phyloP scores from a whole-genome alignment of 1,139 yeast species.

The Geotrichum cucujoidarum region DNA sequence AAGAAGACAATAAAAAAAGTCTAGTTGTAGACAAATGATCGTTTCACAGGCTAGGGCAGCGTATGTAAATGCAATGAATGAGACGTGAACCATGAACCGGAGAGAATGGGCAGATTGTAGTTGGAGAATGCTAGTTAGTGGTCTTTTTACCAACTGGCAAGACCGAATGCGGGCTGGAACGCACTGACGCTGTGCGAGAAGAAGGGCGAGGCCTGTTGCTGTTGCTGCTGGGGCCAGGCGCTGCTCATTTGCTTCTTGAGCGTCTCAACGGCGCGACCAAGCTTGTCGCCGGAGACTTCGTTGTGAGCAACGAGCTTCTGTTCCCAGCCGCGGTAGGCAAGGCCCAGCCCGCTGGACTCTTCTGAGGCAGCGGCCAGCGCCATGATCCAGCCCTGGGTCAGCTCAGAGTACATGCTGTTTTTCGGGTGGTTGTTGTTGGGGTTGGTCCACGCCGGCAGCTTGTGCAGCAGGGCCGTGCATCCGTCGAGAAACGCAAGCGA shows the following conservation, averaged over 20 bases:
- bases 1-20: no score
- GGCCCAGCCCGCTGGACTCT: constrained; percentile 32
- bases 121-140: no score
- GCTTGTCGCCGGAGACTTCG: constrained; percentile 45
- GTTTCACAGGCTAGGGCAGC: no score
- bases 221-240: no score
- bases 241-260: constrained; percentile 4
- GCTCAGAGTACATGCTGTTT: constrained; percentile 70
- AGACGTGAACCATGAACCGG: no score
- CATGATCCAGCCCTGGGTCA: constrained; percentile 70
- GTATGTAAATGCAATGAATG: no score
- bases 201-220: neutral
- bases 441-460: constrained; percentile 67
- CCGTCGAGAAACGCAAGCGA: constrained; percentile 65
- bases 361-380: constrained; percentile 46
- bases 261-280: constrained; percentile 21
- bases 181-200: neutral
- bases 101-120: no score
- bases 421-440: constrained; percentile 69
- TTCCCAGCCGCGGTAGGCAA: constrained; percentile 51
- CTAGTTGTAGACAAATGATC: no score
- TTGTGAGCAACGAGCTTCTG: constrained; percentile 57
- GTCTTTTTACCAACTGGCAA: neutral
- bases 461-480: constrained; percentile 59
- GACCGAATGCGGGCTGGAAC: neutral